phyloP scores from a whole-genome alignment of 208 protist genomes.

The Trypanosoma mega region DNA sequence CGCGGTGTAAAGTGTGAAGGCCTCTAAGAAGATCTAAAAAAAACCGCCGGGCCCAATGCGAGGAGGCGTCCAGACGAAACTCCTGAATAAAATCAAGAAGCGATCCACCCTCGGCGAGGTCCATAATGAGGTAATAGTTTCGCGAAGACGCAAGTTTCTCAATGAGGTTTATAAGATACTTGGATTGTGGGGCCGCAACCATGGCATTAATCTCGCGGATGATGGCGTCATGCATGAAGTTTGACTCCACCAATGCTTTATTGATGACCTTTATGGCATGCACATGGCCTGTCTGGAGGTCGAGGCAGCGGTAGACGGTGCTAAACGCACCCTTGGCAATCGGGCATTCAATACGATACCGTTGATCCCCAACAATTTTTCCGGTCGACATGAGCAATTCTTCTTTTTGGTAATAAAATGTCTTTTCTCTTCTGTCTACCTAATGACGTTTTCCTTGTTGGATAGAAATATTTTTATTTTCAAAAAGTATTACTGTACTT shows the following conservation, averaged over 20 bases:
- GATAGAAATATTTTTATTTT: too few relatives aligned
- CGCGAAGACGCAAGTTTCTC: conserved; percentile 71
- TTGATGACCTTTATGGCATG: conserved; percentile 80
- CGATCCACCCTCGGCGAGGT: conserved; percentile 73
- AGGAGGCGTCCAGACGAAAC: background rate
- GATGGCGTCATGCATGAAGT: conserved; percentile 62
- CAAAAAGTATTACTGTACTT: too few relatives aligned
- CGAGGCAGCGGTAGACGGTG: conserved; percentile 72
- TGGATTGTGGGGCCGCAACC: conserved; percentile 36
- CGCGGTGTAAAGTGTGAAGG: conserved; percentile 52
- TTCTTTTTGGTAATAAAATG: background rate
- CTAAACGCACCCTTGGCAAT: conserved; percentile 82
- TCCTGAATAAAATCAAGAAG: conserved; percentile 47
- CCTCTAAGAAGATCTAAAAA: conserved; percentile 73
- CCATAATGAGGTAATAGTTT: conserved; percentile 87
- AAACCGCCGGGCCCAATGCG: conserved; percentile 33
- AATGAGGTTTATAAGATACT: conserved; percentile 59
- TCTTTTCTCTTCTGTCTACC: background rate
- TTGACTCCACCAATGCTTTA: conserved; percentile 32
- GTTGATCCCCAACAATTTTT: conserved; percentile 59
- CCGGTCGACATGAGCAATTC: conserved; percentile 35
- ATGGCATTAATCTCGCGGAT: conserved; percentile 74
- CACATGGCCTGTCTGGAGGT: conserved; percentile 30
- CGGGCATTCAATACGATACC: conserved; percentile 56
- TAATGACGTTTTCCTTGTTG: too few relatives aligned